Evolutionary conservation across 805 yeast species (phyloP).

Genomic region (Kluyveromyces lactis): DNA sequence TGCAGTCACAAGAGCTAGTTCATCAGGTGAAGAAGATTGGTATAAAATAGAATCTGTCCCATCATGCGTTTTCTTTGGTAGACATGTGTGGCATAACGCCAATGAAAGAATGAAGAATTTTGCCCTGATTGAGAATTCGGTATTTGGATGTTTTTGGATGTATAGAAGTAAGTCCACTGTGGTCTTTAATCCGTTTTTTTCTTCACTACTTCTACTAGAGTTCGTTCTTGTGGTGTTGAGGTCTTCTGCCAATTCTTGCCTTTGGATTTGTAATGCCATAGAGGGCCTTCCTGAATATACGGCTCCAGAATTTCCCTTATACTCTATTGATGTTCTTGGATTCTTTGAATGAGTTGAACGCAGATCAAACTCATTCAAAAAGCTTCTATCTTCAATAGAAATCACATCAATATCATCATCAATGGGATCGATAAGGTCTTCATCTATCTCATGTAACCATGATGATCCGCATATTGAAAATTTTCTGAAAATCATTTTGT

Average conservation of each 20-base stretch:
- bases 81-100: conserved; percentile 84
- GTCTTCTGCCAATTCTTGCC: conserved; percentile 3
- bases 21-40: conserved; percentile 96
- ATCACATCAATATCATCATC: conserved; percentile 18
- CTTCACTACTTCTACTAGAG: conserved; percentile 2
- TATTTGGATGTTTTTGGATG: conserved; percentile 63
- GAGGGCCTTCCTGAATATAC: conserved; percentile 48
- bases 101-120: conserved; percentile 72
- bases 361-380: conserved; percentile 9
- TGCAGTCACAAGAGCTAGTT: conserved; percentile 84
- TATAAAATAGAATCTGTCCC: conserved; percentile 54
- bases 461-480: conserved; percentile 81
- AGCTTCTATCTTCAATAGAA: conserved; percentile 16
- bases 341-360: not conserved
- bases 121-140: conserved; percentile 62
- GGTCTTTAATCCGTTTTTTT: conserved; percentile 34
- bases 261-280: conserved; percentile 37
- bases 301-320: conserved; percentile 34
- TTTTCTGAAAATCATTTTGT: conserved; percentile 85
- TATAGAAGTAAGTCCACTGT: conserved; percentile 61
- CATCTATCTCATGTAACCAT: conserved; percentile 75
- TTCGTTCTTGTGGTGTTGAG: not conserved
- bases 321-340: conserved; percentile 32
- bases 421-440: conserved; percentile 14
- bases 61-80: conserved; percentile 48